A percentile compares a stretch with the other conserved stretches of the same genome.
phyloP scores from a whole-genome alignment of 805 yeast species.

The Candida maltosa region DNA sequence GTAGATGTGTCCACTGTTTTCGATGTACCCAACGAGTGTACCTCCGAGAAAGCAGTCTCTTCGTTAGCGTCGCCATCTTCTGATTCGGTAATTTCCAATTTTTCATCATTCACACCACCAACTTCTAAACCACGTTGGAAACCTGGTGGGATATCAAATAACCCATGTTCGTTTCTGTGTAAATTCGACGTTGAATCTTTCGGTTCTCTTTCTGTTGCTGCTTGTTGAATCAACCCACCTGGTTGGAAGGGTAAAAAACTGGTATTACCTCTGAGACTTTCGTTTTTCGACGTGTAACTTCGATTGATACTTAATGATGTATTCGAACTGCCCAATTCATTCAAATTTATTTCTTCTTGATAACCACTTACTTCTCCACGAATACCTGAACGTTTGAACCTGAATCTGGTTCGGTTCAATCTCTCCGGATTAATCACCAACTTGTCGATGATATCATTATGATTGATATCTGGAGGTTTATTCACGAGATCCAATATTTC shows the following conservation, averaged over 20 bases:
- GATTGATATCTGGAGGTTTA: slow-evolving; percentile 43
- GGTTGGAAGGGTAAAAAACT: slow-evolving; percentile 87
- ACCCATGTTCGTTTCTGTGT: slow-evolving; percentile 66
- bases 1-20: too few species aligned
- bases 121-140: slow-evolving; percentile 64
- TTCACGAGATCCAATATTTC: slow-evolving; percentile 70
- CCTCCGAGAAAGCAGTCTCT: neutral
- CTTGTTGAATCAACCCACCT: slow-evolving; percentile 58
- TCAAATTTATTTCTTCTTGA: slow-evolving; percentile 48
- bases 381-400: slow-evolving; percentile 74
- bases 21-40: neutral
- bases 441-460: slow-evolving; percentile 12
- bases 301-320: slow-evolving; percentile 75
- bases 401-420: slow-evolving; percentile 58
- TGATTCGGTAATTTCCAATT: slow-evolving; percentile 12
- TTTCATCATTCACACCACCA: slow-evolving; percentile 5
- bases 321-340: slow-evolving; percentile 50
- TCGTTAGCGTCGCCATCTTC: slow-evolving; percentile 7
- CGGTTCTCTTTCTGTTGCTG: slow-evolving; percentile 12
- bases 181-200: slow-evolving; percentile 38
- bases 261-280: slow-evolving; percentile 65
- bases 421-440: slow-evolving; percentile 56
- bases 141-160: slow-evolving; percentile 83
- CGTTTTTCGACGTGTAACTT: slow-evolving; percentile 58
- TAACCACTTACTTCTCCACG: slow-evolving; percentile 64